Base-by-base conservation (phyloP, 108 stramenopile species). In the Pseudonitzschia multistriata region DNA sequence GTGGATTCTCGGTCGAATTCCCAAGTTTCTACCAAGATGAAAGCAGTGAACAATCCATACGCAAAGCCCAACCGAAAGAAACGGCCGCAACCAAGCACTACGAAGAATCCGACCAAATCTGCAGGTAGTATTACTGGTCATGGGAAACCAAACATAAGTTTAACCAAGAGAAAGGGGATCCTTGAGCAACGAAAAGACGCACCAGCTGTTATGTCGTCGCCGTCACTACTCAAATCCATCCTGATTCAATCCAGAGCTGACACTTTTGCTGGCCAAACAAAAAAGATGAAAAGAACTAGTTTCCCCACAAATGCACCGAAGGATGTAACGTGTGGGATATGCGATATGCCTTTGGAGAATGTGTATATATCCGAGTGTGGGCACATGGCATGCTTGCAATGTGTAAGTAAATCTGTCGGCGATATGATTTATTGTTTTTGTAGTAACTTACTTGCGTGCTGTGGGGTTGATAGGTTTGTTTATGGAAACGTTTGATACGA, bases 331-430 rank as follows among this genome's bases (percentile, higher is more conserved):
- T 91, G 90, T 70, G 68, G 47, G 24, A 74, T 91, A 15, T 91
- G 90, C 55, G 66, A 79, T 21, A 59, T 71, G 42, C 19, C 39
- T 24, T 61, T 45, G 25, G 49, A 73, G 25, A 50, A 87, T 74
- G 82, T 83, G 25, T 77, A 82, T 55, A 77, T 90, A 61, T 68
- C 87, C 24, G 71, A 78, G 14, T 94, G 92, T 62, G 60, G 62
- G 19, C 70, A 78, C 39, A 57, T 78, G 29, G 77, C 77, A n/a
- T 78, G 77, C 25, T 57, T 63, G 30, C 27, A 40, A 6, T 72
- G 71, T 67, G 57, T 59, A 59, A 59, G 57, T 59, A 25, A 55
- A 55, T 55, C 7, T 15, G 13, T 45, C 8, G 42, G 11, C 5
- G 7, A 17, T 52, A 2, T 8, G 21, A 25, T n/a, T 24, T 52